A percentile compares a stretch with the other conserved stretches of the same genome.
These are phyloP conservation scores for Podila epicladia DNA, from an alignment of 192 early-diverging fungal species.

Conservation along the genomic window DNA sequence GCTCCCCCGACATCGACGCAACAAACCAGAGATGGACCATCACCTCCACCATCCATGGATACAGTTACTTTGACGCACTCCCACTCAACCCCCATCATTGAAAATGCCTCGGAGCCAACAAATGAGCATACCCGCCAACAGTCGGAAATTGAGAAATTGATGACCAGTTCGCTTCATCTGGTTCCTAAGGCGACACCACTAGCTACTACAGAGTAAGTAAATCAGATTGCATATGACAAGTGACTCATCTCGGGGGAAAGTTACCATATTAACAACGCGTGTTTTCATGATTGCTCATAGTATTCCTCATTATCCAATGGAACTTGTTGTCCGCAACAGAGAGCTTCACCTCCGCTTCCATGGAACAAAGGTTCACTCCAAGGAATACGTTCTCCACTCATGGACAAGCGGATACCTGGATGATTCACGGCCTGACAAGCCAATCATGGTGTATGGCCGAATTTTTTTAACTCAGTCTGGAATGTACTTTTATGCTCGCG, in stretches of 20 bases:
- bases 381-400: slow-evolving; percentile 46
- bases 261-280: not conserved
- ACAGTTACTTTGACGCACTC: not conserved
- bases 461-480: slow-evolving; percentile 46
- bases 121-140: slow-evolving; percentile 26
- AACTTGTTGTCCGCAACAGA: slow-evolving; percentile 41
- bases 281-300: slow-evolving; percentile 6
- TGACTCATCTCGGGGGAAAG: not conserved
- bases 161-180: slow-evolving; percentile 44
- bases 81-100: slow-evolving; percentile 4
- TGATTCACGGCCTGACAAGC: slow-evolving; percentile 32
- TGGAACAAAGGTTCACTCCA: slow-evolving; percentile 47
- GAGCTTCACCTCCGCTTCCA: slow-evolving; percentile 46
- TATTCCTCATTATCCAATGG: slow-evolving; percentile 46
- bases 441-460: slow-evolving; percentile 43
- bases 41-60: not conserved
- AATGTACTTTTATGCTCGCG: slow-evolving; percentile 51
- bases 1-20: not conserved
- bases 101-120: not conserved
- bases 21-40: slow-evolving; percentile 5
- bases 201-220: slow-evolving; percentile 29
- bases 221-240: not conserved
- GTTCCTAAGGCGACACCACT: slow-evolving; percentile 29
- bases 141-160: slow-evolving; percentile 44
- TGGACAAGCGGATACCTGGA: slow-evolving; percentile 51